Percentiles rank a stretch among this genome's conserved stretches.
Evolutionary conservation across 345 rosid genomes (phyloP).

Genomic region (Mangifera indica): DNA sequence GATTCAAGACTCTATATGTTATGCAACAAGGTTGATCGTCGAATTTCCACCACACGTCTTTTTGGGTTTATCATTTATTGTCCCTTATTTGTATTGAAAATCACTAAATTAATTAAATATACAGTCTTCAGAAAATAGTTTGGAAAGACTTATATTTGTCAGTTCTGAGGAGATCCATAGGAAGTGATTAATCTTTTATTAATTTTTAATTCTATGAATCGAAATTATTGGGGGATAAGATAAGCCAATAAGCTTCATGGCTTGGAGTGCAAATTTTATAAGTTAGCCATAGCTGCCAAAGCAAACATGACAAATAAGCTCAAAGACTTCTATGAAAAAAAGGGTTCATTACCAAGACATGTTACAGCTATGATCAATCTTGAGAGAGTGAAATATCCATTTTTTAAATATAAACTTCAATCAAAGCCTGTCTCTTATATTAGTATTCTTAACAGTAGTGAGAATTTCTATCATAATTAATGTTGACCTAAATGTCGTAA

Average conservation of each 20-base stretch:
- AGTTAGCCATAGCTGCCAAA: neutral
- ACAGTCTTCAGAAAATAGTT: neutral
- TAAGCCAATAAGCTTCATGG: neutral
- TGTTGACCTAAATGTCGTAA: neutral
- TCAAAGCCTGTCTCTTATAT: too few species aligned
- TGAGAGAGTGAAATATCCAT: too few species aligned
- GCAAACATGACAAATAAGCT: conserved; percentile 3
- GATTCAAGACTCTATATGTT: conserved; percentile 6
- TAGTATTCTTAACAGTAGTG: neutral
- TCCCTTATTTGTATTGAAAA: conserved; percentile 8
- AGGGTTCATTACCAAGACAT: neutral
- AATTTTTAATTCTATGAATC: neutral
- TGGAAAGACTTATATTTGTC: neutral
- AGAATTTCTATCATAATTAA: neutral
- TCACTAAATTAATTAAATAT: neutral
- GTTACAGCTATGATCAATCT: neutral
- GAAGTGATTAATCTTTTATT: neutral
- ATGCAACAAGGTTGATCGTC: too few species aligned
- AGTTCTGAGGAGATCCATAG: neutral
- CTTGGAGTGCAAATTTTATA: conserved; percentile 1
- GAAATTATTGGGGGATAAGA: neutral
- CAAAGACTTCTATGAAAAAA: neutral
- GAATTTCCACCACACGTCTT: conserved; percentile 14
- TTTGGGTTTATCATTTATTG: neutral
- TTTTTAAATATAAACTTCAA: too few species aligned